These are phyloP conservation scores for Trichoderma sp. DNA, from an alignment of 2,329 filamentous ascomycete genomes.

Conservation along the genomic window DNA sequence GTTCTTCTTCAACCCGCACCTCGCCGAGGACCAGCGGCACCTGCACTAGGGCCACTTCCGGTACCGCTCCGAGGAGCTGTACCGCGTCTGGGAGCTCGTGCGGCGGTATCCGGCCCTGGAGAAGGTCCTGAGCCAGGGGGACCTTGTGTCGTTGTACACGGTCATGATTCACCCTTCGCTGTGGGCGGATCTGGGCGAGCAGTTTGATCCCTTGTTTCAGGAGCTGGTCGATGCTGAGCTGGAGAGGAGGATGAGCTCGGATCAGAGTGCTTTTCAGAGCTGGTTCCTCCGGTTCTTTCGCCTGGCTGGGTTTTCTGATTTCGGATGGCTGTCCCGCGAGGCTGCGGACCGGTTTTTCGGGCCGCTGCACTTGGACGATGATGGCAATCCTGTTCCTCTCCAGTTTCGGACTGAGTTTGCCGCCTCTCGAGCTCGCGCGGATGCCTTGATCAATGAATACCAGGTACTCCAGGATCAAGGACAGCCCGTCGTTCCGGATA, in stretches of 20 bases:
- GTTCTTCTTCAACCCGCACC: constrained; percentile 33
- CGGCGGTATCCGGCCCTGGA: neutral
- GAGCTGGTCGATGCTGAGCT: constrained; percentile 19
- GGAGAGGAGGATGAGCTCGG: neutral
- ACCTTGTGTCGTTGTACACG: constrained; percentile 28
- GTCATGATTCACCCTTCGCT: constrained; percentile 25
- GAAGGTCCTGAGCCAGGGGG: neutral
- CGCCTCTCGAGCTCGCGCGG: constrained; percentile 1
- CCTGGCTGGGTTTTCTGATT: constrained; percentile 27
- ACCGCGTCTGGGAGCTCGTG: constrained; percentile 32
- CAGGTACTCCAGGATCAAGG: too few relatives aligned
- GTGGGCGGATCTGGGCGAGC: constrained; percentile 29
- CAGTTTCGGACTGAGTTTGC: constrained; percentile 11
- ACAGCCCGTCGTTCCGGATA: too few relatives aligned
- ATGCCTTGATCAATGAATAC: too few relatives aligned
- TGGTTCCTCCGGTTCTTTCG: constrained; percentile 28
- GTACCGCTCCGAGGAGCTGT: constrained; percentile 35
- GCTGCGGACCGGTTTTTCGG: neutral
- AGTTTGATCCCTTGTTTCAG: constrained; percentile 28
- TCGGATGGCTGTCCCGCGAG: constrained; percentile 22
- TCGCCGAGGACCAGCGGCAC: constrained; percentile 31
- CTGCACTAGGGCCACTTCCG: constrained; percentile 29
- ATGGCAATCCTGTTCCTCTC: neutral
- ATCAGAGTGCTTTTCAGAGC: constrained; percentile 19
- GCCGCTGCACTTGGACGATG: neutral